phyloP scores from a whole-genome alignment of 306 rosid genomes.

The Corylus americana region DNA sequence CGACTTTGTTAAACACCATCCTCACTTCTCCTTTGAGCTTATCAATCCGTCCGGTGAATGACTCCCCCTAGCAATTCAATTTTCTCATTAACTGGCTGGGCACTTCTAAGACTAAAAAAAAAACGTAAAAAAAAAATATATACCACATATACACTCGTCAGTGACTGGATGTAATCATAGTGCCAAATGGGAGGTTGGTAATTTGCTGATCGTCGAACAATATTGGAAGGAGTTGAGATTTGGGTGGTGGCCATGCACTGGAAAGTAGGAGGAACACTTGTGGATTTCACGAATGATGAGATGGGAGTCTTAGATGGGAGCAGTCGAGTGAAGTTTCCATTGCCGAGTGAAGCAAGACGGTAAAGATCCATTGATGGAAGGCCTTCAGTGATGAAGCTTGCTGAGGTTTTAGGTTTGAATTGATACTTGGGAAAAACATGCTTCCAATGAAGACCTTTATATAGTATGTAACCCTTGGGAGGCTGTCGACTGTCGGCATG shows the following conservation, averaged over 20 bases:
- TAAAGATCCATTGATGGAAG: not conserved
- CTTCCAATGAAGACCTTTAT: too few relatives aligned
- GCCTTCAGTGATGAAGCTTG: not conserved
- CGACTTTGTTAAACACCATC: too few relatives aligned
- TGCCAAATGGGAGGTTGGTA: conserved; percentile 25
- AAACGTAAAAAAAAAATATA: too few relatives aligned
- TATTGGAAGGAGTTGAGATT: not conserved
- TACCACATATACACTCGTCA: conserved; percentile 7
- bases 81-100: not conserved
- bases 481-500: too few relatives aligned
- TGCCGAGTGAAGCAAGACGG: not conserved
- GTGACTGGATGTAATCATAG: conserved; percentile 18
- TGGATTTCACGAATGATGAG: not conserved
- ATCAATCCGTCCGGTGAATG: not conserved
- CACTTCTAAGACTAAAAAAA: not conserved
- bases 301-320: not conserved
- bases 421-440: not conserved
- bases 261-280: not conserved
- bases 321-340: not conserved
- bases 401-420: not conserved
- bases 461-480: too few relatives aligned
- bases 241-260: not conserved
- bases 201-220: conserved; percentile 28
- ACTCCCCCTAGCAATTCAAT: conserved; percentile 12
- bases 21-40: too few relatives aligned